These are phyloP conservation scores for Suillus subalutaceus DNA, from an alignment of 768 basidiomycete genomes.

Conservation along the genomic window DNA sequence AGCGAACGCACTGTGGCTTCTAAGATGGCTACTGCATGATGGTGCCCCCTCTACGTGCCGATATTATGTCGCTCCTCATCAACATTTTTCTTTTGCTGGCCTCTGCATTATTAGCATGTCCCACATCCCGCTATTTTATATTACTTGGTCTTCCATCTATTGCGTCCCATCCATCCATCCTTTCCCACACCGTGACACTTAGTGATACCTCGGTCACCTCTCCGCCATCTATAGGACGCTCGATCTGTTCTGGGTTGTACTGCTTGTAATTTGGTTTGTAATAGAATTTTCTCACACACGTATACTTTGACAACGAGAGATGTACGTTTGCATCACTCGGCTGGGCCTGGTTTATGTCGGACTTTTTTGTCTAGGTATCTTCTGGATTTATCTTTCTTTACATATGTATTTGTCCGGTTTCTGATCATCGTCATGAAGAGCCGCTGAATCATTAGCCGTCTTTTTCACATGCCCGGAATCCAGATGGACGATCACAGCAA, in stretches of 20 bases:
- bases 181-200: neutral
- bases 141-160: slow-evolving; percentile 9
- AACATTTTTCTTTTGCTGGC: slow-evolving; percentile 3
- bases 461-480: neutral
- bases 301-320: slow-evolving; percentile 4
- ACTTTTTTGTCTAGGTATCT: neutral
- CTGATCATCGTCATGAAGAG: neutral
- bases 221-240: slow-evolving; percentile 1
- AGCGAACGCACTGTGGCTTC: slow-evolving; percentile 84
- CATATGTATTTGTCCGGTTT: slow-evolving; percentile 3
- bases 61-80: neutral
- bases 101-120: slow-evolving; percentile 6
- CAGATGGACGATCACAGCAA: neutral
- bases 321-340: neutral
- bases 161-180: slow-evolving; percentile 1
- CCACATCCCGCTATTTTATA: slow-evolving; percentile 2
- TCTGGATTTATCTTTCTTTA: neutral
- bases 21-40: slow-evolving; percentile 82
- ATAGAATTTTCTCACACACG: slow-evolving; percentile 7
- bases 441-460: neutral
- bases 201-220: slow-evolving; percentile 7
- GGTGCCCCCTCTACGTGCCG: slow-evolving; percentile 6
- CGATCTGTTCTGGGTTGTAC: slow-evolving; percentile 2
- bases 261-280: slow-evolving; percentile 7
- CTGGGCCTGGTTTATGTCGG: neutral